Percentiles rank a stretch among this genome's conserved stretches.
Evolutionary conservation across 208 protist species (phyloP).

Genomic region (Phytomonas serpens): DNA sequence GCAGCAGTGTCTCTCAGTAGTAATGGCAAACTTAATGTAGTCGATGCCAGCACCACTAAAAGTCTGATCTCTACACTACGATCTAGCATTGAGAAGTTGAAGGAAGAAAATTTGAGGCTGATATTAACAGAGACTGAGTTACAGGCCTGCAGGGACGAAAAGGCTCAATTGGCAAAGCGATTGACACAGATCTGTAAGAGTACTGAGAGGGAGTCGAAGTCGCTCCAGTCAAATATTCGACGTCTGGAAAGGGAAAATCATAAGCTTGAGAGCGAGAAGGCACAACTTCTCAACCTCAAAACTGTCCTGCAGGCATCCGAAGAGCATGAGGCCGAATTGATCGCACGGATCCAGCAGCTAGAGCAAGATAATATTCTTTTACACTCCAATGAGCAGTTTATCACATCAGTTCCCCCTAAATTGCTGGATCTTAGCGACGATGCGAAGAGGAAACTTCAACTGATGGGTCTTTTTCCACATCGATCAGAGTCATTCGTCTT

Average conservation of each 20-base stretch:
- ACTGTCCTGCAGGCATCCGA: background rate
- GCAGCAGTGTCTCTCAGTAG: background rate
- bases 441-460: background rate
- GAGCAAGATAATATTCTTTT: background rate
- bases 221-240: background rate
- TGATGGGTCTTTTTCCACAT: background rate
- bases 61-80: background rate
- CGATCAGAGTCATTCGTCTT: background rate
- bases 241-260: background rate
- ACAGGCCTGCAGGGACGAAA: background rate
- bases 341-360: background rate
- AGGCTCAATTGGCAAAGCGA: background rate
- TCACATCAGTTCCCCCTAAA: background rate
- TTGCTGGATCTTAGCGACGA: background rate
- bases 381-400: background rate
- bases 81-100: slow-evolving; percentile 7
- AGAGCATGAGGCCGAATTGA: background rate
- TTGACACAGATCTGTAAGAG: background rate
- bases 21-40: background rate
- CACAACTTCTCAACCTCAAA: background rate
- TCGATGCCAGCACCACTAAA: background rate
- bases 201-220: background rate
- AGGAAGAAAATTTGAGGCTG: background rate
- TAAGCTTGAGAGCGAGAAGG: background rate
- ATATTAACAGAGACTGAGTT: background rate